A percentile compares a stretch with the other conserved stretches of the same genome.
Conservation (phyloP, 106 monocot genomes). For the Acorus calamus region DNA sequence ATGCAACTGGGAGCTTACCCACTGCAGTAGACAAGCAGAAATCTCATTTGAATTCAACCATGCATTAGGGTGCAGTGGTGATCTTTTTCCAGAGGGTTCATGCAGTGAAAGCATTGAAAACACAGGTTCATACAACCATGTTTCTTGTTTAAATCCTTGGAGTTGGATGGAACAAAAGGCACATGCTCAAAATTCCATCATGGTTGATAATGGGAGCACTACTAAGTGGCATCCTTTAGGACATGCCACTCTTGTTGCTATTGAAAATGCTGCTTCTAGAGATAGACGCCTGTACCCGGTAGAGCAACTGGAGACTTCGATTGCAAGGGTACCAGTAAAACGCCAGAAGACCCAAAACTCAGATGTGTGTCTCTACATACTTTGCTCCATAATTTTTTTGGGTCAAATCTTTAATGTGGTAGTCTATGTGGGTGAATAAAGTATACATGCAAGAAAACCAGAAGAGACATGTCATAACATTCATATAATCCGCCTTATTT, state of each 20-base stretch:
- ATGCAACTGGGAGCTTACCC: conserved; percentile 1
- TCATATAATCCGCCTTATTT: too few species aligned
- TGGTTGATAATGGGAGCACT: conserved; percentile 6
- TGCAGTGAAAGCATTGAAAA: not conserved
- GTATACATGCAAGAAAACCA: too few species aligned
- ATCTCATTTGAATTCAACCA: not conserved
- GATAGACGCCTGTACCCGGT: conserved; percentile 50
- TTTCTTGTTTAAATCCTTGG: conserved; percentile 73
- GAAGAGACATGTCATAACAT: too few species aligned
- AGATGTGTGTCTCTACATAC: conserved; percentile 19
- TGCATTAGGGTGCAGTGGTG: not conserved
- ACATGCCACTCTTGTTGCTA: conserved; percentile 74
- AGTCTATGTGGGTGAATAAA: too few species aligned
- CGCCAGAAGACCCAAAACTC: conserved; percentile 33
- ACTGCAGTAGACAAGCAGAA: not conserved
- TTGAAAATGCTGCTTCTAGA: conserved; percentile 65
- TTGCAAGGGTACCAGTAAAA: conserved; percentile 31
- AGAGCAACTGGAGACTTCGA: conserved; percentile 8
- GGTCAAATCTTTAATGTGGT: too few species aligned
- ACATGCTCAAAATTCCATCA: not conserved
- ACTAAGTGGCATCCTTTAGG: conserved; percentile 75
- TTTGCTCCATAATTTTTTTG: not conserved
- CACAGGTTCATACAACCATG: conserved; percentile 2
- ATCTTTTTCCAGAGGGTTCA: conserved; percentile 1
- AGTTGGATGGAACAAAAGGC: conserved; percentile 31